Percentiles rank a stretch among this genome's conserved stretches.
Conservation (phyloP, 2,329 filamentous ascomycete genomes). For the Davidsoniella neocaledoniae region DNA sequence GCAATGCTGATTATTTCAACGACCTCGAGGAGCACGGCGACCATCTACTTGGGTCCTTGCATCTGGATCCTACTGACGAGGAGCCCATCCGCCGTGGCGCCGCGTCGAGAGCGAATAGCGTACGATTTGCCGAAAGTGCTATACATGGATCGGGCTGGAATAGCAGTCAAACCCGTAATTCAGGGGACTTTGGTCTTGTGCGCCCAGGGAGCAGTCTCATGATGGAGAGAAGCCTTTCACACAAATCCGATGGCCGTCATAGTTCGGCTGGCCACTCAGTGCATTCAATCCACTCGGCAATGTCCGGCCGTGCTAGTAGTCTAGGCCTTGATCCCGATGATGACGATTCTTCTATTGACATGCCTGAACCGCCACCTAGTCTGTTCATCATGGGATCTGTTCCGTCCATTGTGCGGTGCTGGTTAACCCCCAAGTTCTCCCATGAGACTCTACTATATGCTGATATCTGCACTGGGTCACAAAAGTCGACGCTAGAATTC, state of each 20-base stretch:
- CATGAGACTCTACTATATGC: conserved; percentile 82
- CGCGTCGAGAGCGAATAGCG: conserved; percentile 85
- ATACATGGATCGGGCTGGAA: conserved; percentile 76
- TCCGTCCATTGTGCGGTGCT: conserved; percentile 88
- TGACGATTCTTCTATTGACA: conserved; percentile 52
- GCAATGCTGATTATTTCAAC: conserved; percentile 67
- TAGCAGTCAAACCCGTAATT: conserved; percentile 52
- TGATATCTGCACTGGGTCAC: conserved; percentile 80
- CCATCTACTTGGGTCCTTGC: conserved; percentile 62
- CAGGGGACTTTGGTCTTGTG: conserved; percentile 62
- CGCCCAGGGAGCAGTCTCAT: conserved; percentile 70
- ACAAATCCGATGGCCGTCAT: conserved; percentile 89
- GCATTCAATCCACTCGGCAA: conserved; percentile 42
- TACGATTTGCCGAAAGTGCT: conserved; percentile 92
- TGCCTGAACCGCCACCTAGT: conserved; percentile 62
- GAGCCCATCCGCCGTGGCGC: conserved; percentile 71
- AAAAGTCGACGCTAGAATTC: conserved; percentile 66
- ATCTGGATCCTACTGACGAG: conserved; percentile 67
- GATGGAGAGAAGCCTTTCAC: conserved; percentile 80
- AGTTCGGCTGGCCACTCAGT: conserved; percentile 81
- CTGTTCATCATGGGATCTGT: conserved; percentile 76
- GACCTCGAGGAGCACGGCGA: conserved; percentile 78
- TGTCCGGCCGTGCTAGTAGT: conserved; percentile 66
- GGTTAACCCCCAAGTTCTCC: conserved; percentile 80
- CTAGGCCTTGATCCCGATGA: conserved; percentile 61